Base-by-base conservation (phyloP, 495 filamentous ascomycete genomes). In the Lasiosphaeria hispida region DNA sequence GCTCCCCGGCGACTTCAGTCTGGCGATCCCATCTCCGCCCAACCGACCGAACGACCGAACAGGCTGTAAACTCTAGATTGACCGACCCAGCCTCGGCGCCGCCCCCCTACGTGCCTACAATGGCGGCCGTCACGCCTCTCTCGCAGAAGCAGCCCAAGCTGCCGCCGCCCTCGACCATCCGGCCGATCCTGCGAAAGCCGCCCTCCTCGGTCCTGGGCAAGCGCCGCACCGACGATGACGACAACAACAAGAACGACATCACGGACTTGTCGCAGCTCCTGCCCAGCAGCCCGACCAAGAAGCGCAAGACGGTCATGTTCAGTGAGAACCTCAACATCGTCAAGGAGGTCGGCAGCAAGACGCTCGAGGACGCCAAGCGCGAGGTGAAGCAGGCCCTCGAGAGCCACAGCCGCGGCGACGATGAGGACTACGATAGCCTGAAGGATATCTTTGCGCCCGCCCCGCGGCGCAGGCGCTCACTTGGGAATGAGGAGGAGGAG, bases 301-400 rank as follows among this genome's bases (percentile, higher is more conserved):
- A 77, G 49, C 70, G 70, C 38, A 77, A 69, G 44, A 71, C 69
- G 53, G 90, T 96, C 30, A 83, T 87, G 38, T 96, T 95, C 70
- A 84, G 90, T 59, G 78, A 86, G 38, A 80, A 85, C 19, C 82
- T 91, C 41, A 83, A 89, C 63, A 80, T 87, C 59, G 69, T 87
- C 39, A 78, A 81, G 53, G 77, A 86, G 36, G 70, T 80, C 39
- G 69, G 72, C 47, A 57, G 67, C 54, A 70, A 77, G 57, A 72
- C 70, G 15, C 55, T 80, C 14, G 75, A 76, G 60, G 80, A 72
- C 73, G 85, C 69, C 80, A 91, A 81, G 78, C 84, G 87, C 40
- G 89, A 93, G 60, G 86, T 96, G 35, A 81, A 80, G 65, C 79
- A 83, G 57, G 90, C 87, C 1, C 80, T 97, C 13, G 85, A 91